Conservation (phyloP, 495 filamentous ascomycete genomes). For the Penicillium bialowiezense region DNA sequence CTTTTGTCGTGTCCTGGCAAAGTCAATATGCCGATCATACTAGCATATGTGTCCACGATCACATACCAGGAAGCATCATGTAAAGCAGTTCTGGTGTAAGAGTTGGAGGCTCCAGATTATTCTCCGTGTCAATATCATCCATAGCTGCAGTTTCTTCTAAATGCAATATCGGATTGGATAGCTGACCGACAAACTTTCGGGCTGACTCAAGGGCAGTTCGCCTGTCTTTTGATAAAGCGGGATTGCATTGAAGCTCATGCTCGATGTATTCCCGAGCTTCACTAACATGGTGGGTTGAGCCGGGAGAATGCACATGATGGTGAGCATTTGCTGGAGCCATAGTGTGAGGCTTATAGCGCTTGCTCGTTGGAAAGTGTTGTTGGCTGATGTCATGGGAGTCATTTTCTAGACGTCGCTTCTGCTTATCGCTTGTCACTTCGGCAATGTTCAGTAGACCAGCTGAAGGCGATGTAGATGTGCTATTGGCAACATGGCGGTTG, state of each 20-base stretch:
- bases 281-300: slow-evolving; percentile 20
- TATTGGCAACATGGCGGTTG: slow-evolving; percentile 4
- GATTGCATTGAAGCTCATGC: slow-evolving; percentile 28
- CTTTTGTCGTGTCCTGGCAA: slow-evolving; percentile 18
- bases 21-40: slow-evolving; percentile 1
- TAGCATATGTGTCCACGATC: neutral
- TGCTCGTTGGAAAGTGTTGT: neutral
- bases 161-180: slow-evolving; percentile 17
- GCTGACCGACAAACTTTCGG: slow-evolving; percentile 21
- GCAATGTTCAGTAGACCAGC: neutral
- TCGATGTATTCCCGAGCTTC: slow-evolving; percentile 28
- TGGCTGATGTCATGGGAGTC: neutral
- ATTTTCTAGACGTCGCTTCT: slow-evolving; percentile 1
- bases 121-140: slow-evolving; percentile 14
- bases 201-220: slow-evolving; percentile 24
- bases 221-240: slow-evolving; percentile 25
- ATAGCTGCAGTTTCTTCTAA: slow-evolving; percentile 10
- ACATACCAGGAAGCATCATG: slow-evolving; percentile 28
- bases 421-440: slow-evolving; percentile 3
- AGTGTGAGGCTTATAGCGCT: slow-evolving; percentile 14
- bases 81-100: slow-evolving; percentile 28
- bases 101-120: slow-evolving; percentile 10
- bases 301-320: slow-evolving; percentile 15
- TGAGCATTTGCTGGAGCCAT: slow-evolving; percentile 4
- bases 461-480: slow-evolving; percentile 8